Conservation (phyloP, 2,329 filamentous ascomycete species). For the Ascochyta koolunga region DNA sequence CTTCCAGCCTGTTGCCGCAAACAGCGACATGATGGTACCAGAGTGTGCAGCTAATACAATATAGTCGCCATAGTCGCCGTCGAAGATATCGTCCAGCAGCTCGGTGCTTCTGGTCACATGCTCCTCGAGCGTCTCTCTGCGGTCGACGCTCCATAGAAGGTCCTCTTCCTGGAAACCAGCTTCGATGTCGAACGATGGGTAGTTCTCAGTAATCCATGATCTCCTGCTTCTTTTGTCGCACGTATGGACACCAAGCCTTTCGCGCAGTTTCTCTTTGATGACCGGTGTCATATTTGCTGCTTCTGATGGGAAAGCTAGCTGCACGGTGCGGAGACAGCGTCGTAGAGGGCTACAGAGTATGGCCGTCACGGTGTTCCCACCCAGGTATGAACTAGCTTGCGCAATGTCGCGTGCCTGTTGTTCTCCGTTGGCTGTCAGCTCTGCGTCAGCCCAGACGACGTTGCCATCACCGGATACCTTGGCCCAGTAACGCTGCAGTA, state of each 20-base stretch:
- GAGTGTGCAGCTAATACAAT: slow-evolving; percentile 62
- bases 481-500: slow-evolving; percentile 63
- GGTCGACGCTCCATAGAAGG: slow-evolving; percentile 48
- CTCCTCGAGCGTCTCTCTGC: slow-evolving; percentile 15
- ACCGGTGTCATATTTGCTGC: slow-evolving; percentile 46
- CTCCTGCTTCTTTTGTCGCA: slow-evolving; percentile 65
- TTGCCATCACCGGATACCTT: slow-evolving; percentile 66
- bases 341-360: slow-evolving; percentile 61
- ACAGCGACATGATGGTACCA: slow-evolving; percentile 59
- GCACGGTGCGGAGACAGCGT: slow-evolving; percentile 66
- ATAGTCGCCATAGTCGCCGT: slow-evolving; percentile 49
- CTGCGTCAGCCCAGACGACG: slow-evolving; percentile 64
- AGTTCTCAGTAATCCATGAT: slow-evolving; percentile 56
- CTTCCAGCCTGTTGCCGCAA: slow-evolving; percentile 56
- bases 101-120: slow-evolving; percentile 11
- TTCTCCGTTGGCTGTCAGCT: slow-evolving; percentile 62
- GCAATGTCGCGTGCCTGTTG: slow-evolving; percentile 62
- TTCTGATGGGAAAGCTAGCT: slow-evolving; percentile 63
- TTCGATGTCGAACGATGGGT: slow-evolving; percentile 62
- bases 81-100: slow-evolving; percentile 59
- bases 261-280: slow-evolving; percentile 67
- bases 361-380: slow-evolving; percentile 29
- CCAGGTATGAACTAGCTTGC: slow-evolving; percentile 59
- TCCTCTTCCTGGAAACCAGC: slow-evolving; percentile 63
- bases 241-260: slow-evolving; percentile 68